Conservation (phyloP, 208 protist species). For the Leishmania lainsoni region DNA sequence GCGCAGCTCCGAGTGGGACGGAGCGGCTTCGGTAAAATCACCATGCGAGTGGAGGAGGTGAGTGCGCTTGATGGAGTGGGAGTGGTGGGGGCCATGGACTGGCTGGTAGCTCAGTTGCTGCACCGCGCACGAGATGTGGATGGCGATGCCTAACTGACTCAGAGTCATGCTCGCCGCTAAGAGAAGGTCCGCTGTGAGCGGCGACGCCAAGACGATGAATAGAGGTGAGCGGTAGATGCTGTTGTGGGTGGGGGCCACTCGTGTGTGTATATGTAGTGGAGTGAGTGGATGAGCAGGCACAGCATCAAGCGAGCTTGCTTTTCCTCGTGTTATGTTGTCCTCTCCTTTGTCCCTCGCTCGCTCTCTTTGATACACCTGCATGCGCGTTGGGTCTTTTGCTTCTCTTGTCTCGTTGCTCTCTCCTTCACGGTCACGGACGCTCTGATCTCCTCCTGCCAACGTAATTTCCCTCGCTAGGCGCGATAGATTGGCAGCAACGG, state of each 20-base stretch:
- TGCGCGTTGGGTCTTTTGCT: too few species aligned
- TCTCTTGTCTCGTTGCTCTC: too few species aligned
- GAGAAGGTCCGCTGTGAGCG: background rate
- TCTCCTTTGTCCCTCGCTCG: background rate
- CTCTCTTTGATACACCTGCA: background rate
- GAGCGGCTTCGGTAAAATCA: slow-evolving; percentile 65
- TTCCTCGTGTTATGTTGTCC: background rate
- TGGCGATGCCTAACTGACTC: slow-evolving; percentile 13
- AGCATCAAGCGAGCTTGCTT: background rate
- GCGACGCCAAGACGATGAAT: background rate
- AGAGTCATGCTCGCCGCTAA: too few species aligned
- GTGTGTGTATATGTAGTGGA: background rate
- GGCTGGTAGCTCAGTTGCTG: slow-evolving; percentile 70
- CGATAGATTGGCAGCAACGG: background rate
- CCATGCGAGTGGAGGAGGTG: slow-evolving; percentile 48
- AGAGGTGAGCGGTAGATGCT: background rate
- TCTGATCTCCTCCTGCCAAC: background rate
- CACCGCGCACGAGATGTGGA: slow-evolving; percentile 33
- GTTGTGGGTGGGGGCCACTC: background rate
- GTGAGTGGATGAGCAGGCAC: background rate
- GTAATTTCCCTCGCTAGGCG: background rate
- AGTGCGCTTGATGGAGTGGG: slow-evolving; percentile 60
- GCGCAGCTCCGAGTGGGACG: slow-evolving; percentile 30
- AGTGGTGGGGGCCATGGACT: slow-evolving; percentile 71
- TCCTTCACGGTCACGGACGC: too few species aligned